Evolutionary conservation across 1,139 yeast species (phyloP), one percentile per base, ranked within the genome.

Genomic region (Candida labiduridarum): DNA sequence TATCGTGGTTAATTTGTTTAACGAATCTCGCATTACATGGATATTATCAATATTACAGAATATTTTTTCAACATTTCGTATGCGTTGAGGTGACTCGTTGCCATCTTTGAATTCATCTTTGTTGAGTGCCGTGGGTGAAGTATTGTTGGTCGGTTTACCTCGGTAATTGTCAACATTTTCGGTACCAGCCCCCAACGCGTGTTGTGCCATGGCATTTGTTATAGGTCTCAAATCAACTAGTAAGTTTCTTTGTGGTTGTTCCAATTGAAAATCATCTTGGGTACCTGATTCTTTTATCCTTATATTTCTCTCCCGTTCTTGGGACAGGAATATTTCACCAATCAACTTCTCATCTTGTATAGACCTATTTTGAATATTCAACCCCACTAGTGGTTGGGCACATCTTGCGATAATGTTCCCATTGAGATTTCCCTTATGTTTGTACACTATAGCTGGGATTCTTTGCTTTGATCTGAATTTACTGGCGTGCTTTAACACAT

Each of bases 171-270:
- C 98, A 78, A 91, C 89, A 58, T 82, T 87, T 63, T 94, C 99
- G 0, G 97, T 87, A 0, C 99, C 99, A 5, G 98, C 99, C 6
- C 99, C 99, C 27, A 94, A 70, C 0, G 98, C 98, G 51, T 91
- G 90, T 63, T 94, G 99, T 0, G 97, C 99, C 83, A 91, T 83
- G 10, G 99, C 98, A 67, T 94, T 94, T 0, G 97, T 87, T 11
- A 91, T 68, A 0, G 99, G 99, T 51, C 99, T 74, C 25, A 96
- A 87, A 69, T 94, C 99, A 2, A 91, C 94, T 38, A 94, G 84
- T 42, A 94, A 67, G 58, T 92, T 91, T 46, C 80, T 78, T 48
- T 82, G 79, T 0, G 79, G 78, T 53, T 76, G 80, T 65, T 49
- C 69, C 15, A 42, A 34, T 27, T 60, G 65, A 50, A 59, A 65